phyloP scores from a whole-genome alignment of 1,284 basidiomycete species.

The Trichosporon faecale region DNA sequence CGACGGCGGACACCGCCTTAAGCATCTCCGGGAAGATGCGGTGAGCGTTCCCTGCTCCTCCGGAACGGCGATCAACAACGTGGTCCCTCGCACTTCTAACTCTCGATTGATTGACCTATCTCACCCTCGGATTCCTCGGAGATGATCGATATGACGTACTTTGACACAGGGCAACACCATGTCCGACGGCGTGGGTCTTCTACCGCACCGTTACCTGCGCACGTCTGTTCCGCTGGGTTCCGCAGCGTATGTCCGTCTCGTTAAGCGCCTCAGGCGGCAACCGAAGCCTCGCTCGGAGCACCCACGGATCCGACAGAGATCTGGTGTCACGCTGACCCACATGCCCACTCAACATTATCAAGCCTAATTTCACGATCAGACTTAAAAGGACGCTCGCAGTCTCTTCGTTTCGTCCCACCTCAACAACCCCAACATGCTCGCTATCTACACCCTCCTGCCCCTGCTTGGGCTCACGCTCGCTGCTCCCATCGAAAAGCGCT shows the following conservation, averaged over 20 bases:
- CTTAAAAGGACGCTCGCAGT: background rate
- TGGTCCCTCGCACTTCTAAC: background rate
- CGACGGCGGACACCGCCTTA: background rate
- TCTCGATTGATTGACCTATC: background rate
- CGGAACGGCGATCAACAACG: background rate
- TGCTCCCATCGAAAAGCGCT: background rate
- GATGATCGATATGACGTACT: background rate
- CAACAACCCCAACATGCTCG: slow-evolving; percentile 2
- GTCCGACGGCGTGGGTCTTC: background rate
- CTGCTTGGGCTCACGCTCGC: background rate
- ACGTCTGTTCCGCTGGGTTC: background rate
- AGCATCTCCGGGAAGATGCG: background rate
- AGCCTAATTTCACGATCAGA: background rate
- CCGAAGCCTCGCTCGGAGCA: background rate
- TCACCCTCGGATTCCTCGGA: background rate
- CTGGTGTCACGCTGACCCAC: background rate
- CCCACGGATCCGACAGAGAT: background rate
- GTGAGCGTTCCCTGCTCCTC: background rate
- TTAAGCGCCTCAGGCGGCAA: background rate
- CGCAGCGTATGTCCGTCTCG: background rate
- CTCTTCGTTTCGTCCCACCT: background rate
- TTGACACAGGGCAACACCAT: background rate
- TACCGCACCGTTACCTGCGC: background rate
- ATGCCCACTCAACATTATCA: background rate
- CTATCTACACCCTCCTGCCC: background rate